Percentiles rank a stretch among this genome's conserved stretches.
Evolutionary conservation across 768 basidiomycete genomes (phyloP).

Genomic region (Tylopilus rubrobrunneus): DNA sequence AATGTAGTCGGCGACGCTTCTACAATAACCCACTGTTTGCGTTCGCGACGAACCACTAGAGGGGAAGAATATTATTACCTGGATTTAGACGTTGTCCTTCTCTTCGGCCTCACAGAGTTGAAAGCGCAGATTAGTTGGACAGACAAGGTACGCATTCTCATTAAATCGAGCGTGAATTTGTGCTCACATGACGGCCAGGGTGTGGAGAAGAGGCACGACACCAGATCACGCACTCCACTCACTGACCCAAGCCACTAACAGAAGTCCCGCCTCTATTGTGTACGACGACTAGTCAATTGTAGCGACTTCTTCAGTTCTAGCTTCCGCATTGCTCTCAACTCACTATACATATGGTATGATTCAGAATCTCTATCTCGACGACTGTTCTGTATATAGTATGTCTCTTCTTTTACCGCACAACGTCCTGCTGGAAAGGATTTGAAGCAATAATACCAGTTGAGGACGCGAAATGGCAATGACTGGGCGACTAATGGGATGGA

Average conservation of each 20-base stretch:
- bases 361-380: background rate
- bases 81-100: conserved; percentile 33
- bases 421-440: background rate
- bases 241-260: background rate
- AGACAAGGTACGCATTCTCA: conserved; percentile 18
- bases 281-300: conserved; percentile 11
- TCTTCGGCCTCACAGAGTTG: conserved; percentile 42
- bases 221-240: background rate
- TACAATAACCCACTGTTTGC: background rate
- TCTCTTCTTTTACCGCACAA: background rate
- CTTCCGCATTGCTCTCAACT: background rate
- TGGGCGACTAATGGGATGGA: too few relatives aligned
- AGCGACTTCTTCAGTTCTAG: background rate
- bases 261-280: conserved; percentile 20
- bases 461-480: too few relatives aligned
- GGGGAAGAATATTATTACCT: conserved; percentile 13
- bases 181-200: too few relatives aligned
- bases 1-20: conserved; percentile 11
- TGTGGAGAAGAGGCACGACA: conserved; percentile 12
- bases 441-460: too few relatives aligned
- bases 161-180: background rate
- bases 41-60: background rate
- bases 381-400: background rate
- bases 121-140: conserved; percentile 44
- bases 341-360: background rate